Evolutionary conservation across 345 rosid species (phyloP).

Genomic region (Eucalyptus polybractea): DNA sequence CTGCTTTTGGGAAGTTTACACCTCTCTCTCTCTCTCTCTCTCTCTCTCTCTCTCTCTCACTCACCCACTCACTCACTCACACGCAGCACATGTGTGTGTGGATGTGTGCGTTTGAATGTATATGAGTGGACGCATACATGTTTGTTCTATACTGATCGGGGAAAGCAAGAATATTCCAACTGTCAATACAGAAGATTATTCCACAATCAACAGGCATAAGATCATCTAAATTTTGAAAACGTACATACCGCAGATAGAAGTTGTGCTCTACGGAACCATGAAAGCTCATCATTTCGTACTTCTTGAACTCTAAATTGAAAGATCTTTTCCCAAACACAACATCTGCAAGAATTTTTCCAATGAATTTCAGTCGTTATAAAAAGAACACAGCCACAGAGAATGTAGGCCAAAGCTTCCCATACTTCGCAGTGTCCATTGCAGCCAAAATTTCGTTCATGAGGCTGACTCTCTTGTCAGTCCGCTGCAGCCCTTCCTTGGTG

Average conservation of each 20-base stretch:
- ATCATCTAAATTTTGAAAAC: not conserved
- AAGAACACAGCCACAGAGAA: not conserved
- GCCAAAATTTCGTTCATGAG: slow-evolving; percentile 87
- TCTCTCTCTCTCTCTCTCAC: not conserved
- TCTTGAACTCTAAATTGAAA: slow-evolving; percentile 65
- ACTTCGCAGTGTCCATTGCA: slow-evolving; percentile 92
- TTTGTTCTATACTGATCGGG: not conserved
- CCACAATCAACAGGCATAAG: not conserved
- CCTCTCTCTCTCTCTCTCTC: not conserved
- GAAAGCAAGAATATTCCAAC: not conserved
- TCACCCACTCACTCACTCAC: too few relatives aligned
- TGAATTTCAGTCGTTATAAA: not conserved
- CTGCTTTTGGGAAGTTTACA: not conserved
- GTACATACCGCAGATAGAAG: slow-evolving; percentile 67
- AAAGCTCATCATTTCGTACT: slow-evolving; percentile 66
- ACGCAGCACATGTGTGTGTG: not conserved
- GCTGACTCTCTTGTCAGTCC: slow-evolving; percentile 91
- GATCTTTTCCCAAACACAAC: slow-evolving; percentile 94
- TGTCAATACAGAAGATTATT: not conserved
- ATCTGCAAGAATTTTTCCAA: slow-evolving; percentile 23
- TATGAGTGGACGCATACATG: too few relatives aligned
- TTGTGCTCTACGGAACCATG: slow-evolving; percentile 87
- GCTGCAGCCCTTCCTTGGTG: slow-evolving; percentile 82
- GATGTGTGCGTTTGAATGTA: not conserved
- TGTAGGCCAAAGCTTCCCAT: slow-evolving; percentile 5